Conservation (phyloP, 257 asterid genomes). For the Penstemon newberryi region DNA sequence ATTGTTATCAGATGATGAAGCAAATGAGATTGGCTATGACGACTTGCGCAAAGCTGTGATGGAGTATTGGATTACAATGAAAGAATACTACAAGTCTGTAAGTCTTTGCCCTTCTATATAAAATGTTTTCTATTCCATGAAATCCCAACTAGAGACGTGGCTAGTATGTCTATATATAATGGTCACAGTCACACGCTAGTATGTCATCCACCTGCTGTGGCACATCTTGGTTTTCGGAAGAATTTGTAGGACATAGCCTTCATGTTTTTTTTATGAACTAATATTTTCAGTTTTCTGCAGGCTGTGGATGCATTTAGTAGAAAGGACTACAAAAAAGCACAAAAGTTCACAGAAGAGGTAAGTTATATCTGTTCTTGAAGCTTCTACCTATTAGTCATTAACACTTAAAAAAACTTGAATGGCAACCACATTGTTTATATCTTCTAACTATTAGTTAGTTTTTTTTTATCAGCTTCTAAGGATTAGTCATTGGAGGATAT, state of each 20-base stretch:
- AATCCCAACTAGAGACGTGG: slow-evolving; percentile 17
- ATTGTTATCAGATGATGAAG: slow-evolving; percentile 45
- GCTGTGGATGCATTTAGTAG: slow-evolving; percentile 56
- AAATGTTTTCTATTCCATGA: slow-evolving; percentile 1
- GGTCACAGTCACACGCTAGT: too few relatives aligned
- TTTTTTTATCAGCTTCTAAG: too few relatives aligned
- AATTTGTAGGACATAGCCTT: slow-evolving; percentile 7
- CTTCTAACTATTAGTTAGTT: too few relatives aligned
- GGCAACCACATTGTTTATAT: not conserved
- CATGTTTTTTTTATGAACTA: slow-evolving; percentile 17
- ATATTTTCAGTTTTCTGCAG: slow-evolving; percentile 39
- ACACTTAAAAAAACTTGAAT: not conserved
- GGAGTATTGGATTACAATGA: slow-evolving; percentile 66
- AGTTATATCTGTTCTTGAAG: slow-evolving; percentile 24
- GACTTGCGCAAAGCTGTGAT: slow-evolving; percentile 52
- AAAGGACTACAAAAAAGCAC: slow-evolving; percentile 44
- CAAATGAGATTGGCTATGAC: slow-evolving; percentile 50
- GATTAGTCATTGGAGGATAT: not conserved
- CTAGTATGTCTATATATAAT: not conserved
- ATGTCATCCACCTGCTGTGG: slow-evolving; percentile 6
- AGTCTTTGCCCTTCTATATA: slow-evolving; percentile 28
- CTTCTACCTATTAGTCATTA: not conserved
- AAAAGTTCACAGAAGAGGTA: slow-evolving; percentile 58
- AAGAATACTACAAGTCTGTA: slow-evolving; percentile 71
- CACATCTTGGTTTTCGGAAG: not conserved